These are phyloP conservation scores for Fusarium papillatum DNA, from an alignment of 2,329 filamentous ascomycete genomes.

Conservation along the genomic window DNA sequence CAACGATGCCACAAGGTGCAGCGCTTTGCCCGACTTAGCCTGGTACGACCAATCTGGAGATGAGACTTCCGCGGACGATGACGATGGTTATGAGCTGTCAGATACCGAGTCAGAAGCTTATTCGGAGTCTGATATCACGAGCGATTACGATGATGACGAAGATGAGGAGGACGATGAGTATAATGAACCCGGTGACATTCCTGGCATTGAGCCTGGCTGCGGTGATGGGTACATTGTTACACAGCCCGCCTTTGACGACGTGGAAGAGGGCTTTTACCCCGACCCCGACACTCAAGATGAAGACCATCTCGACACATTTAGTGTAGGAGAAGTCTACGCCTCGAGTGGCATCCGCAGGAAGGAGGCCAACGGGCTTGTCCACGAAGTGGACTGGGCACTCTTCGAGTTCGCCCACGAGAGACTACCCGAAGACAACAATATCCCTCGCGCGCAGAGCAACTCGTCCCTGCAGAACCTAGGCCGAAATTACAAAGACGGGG, in stretches of 20 bases:
- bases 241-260: constrained; percentile 91
- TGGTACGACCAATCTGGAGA: constrained; percentile 59
- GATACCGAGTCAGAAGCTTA: constrained; percentile 70
- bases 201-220: constrained; percentile 81
- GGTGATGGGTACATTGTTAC: constrained; percentile 87
- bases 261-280: constrained; percentile 86
- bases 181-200: constrained; percentile 80
- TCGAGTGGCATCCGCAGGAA: constrained; percentile 90
- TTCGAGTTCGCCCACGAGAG: constrained; percentile 84
- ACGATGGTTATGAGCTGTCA: constrained; percentile 72
- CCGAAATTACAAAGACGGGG: constrained; percentile 38
- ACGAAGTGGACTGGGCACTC: constrained; percentile 97
- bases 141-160: constrained; percentile 65
- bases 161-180: constrained; percentile 69
- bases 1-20: constrained; percentile 52
- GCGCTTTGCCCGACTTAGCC: constrained; percentile 53
- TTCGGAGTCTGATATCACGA: constrained; percentile 66
- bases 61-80: constrained; percentile 63
- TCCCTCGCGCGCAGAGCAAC: constrained; percentile 58
- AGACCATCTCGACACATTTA: constrained; percentile 86
- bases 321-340: constrained; percentile 87
- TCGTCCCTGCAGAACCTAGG: constrained; percentile 22
- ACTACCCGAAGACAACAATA: constrained; percentile 78
- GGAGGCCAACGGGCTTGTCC: constrained; percentile 77
- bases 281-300: constrained; percentile 78